Evolutionary conservation across 208 protist species (phyloP).

Genomic region (Acanthamoeba lenticulata): DNA sequence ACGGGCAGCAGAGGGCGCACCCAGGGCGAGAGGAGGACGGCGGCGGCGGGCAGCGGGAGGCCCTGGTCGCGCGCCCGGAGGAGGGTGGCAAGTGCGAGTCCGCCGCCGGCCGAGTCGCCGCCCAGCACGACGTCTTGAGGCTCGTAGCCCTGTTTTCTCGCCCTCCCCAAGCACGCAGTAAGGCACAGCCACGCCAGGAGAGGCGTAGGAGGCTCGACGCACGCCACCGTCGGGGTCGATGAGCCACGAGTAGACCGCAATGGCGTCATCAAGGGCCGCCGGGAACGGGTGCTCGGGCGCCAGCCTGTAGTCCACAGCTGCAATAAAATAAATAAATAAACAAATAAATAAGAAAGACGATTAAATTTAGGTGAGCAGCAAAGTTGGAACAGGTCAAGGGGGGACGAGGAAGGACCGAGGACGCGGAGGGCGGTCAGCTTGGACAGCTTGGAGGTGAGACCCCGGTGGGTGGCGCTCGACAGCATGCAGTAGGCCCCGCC

Average conservation of each 20-base stretch:
- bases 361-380: neutral
- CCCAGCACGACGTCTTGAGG: conserved; percentile 18
- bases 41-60: neutral
- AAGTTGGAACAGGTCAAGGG: neutral
- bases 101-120: conserved; percentile 49
- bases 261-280: conserved; percentile 4
- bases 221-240: neutral
- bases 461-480: neutral
- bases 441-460: conserved; percentile 38
- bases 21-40: conserved; percentile 48
- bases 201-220: neutral
- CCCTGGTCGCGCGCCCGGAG: neutral
- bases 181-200: neutral
- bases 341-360: neutral
- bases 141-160: neutral
- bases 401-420: neutral
- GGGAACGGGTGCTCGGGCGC: conserved; percentile 61
- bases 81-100: conserved; percentile 27
- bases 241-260: conserved; percentile 16
- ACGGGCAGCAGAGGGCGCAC: too few species aligned
- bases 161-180: neutral
- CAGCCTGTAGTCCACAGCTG: conserved; percentile 25
- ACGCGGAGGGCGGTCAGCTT: conserved; percentile 2
- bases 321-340: neutral
- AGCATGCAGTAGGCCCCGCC: conserved; percentile 41